Evolutionary conservation across 441 rosid species (phyloP).

Genomic region (Oxalis stricta): DNA sequence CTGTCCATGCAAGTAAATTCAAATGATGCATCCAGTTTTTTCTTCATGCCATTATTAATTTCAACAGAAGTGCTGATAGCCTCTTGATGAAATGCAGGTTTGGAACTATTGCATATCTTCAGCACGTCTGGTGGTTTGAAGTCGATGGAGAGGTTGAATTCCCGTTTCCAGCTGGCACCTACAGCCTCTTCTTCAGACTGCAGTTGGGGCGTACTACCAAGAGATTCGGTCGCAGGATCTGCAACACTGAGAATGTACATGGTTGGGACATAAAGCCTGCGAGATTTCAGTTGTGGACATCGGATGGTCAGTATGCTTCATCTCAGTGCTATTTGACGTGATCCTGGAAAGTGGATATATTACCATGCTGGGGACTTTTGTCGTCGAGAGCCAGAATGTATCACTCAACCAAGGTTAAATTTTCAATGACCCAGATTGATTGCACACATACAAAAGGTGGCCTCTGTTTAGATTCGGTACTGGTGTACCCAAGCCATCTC

Average conservation of each 20-base stretch:
- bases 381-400: conserved; percentile 23
- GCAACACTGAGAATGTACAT: conserved; percentile 62
- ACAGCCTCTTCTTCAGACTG: conserved; percentile 73
- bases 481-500: conserved; percentile 39
- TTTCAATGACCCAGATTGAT: conserved; percentile 80
- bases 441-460: conserved; percentile 95
- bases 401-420: conserved; percentile 38
- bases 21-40: neutral
- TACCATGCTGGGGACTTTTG: conserved; percentile 70
- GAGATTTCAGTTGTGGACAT: conserved; percentile 76
- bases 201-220: conserved; percentile 47
- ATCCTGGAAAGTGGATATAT: conserved; percentile 58
- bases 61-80: conserved; percentile 6
- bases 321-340: conserved; percentile 53
- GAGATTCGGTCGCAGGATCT: conserved; percentile 56
- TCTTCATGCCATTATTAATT: too few species aligned
- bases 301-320: conserved; percentile 58
- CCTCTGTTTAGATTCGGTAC: conserved; percentile 59
- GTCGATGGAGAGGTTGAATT: conserved; percentile 76
- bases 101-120: conserved; percentile 66
- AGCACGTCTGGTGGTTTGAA: conserved; percentile 96
- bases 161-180: conserved; percentile 68
- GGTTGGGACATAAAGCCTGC: conserved; percentile 89
- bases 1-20: neutral
- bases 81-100: conserved; percentile 35